Evolutionary conservation across 805 yeast genomes (phyloP).

Genomic region (Candida maesae): DNA sequence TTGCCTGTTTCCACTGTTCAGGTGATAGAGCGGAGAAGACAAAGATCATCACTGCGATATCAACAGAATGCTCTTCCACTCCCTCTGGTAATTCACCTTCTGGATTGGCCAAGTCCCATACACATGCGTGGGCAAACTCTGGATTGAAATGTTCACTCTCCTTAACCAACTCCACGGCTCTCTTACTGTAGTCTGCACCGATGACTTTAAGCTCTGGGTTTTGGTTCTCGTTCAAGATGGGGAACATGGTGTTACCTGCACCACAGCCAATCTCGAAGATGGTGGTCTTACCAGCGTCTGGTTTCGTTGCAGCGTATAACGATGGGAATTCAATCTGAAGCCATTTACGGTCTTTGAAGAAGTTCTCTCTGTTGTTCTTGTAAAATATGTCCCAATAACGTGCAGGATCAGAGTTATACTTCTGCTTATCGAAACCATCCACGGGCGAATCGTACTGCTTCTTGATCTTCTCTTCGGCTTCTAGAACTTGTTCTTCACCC

Average conservation of each 20-base stretch:
- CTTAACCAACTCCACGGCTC: conserved; percentile 84
- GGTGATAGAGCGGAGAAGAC: conserved; percentile 93
- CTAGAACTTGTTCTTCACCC: conserved; percentile 83
- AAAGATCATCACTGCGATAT: conserved; percentile 91
- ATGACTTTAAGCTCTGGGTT: conserved; percentile 69
- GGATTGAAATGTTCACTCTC: conserved; percentile 56
- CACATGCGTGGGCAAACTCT: conserved; percentile 71
- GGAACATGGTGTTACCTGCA: conserved; percentile 95
- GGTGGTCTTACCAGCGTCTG: conserved; percentile 63
- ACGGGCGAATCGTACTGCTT: conserved; percentile 83
- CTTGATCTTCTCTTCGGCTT: conserved; percentile 70
- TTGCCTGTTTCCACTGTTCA: conserved; percentile 82
- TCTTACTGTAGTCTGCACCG: conserved; percentile 87
- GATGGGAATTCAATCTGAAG: conserved; percentile 89
- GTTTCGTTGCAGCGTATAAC: conserved; percentile 71
- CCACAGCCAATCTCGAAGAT: conserved; percentile 97
- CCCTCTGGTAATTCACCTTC: conserved; percentile 78
- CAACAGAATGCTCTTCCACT: conserved; percentile 75
- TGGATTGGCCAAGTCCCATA: conserved; percentile 91
- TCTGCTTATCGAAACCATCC: conserved; percentile 74
- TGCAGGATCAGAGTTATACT: conserved; percentile 83
- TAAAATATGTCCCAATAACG: conserved; percentile 95
- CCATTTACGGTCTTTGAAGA: conserved; percentile 97
- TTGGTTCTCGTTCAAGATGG: conserved; percentile 76
- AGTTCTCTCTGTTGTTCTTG: conserved; percentile 84